Conservation (phyloP, 805 yeast genomes). For the Nakazawaea pomicola region DNA sequence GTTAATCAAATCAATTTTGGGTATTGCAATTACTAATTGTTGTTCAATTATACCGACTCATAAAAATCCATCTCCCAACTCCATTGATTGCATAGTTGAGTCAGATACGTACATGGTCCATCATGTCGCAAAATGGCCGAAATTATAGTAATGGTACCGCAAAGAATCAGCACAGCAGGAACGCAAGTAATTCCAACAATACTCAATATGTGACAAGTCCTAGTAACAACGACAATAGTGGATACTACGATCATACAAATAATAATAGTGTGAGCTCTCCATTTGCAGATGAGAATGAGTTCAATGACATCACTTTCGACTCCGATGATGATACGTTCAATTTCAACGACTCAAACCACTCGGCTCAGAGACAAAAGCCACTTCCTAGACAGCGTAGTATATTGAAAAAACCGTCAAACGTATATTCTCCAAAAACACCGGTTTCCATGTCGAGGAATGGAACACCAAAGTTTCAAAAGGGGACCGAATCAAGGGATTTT, state of each 20-base stretch:
- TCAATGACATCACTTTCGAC: constrained; percentile 15
- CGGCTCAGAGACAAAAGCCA: neutral
- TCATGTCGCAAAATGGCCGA: no score
- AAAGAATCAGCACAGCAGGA: no score
- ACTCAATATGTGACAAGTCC: no score
- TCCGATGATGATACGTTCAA: constrained; percentile 17
- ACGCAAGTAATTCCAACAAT: no score
- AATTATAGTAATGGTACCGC: no score
- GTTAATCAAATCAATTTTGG: no score
- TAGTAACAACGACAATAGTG: neutral
- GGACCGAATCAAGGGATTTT: neutral
- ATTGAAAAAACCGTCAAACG: constrained; percentile 11
- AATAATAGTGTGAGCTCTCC: constrained; percentile 15
- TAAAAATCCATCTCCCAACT: no score
- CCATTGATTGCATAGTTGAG: no score
- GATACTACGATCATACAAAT: constrained; percentile 3
- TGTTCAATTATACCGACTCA: no score
- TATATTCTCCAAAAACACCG: constrained; percentile 12
- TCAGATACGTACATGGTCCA: no score
- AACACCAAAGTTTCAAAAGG: constrained; percentile 7
- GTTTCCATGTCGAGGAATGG: constrained; percentile 5
- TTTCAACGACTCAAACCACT: no score
- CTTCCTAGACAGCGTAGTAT: constrained; percentile 10
- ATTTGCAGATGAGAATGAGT: constrained; percentile 32
- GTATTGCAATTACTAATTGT: no score